Conservation (phyloP, 495 filamentous ascomycete species). For the Lichenothelia convexa region DNA sequence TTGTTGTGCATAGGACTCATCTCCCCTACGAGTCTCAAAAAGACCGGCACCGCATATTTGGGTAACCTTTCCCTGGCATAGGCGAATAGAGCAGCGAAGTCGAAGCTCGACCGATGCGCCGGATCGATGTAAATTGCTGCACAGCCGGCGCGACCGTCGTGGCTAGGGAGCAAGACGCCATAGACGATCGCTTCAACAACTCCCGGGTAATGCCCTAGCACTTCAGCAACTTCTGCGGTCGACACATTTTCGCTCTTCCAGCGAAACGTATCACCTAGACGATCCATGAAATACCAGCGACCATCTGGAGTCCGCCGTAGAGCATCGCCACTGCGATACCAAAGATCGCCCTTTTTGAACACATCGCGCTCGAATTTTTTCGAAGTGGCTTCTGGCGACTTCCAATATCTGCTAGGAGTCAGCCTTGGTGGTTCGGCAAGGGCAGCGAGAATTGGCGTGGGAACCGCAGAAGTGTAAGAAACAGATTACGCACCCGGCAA, state of each 20-base stretch:
- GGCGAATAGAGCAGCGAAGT: constrained; percentile 14
- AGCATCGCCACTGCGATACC: constrained; percentile 62
- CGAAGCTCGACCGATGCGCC: constrained; percentile 9
- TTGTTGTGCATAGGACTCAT: constrained; percentile 58
- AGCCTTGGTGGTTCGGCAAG: too few relatives aligned
- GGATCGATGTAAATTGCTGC: constrained; percentile 22
- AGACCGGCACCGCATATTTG: constrained; percentile 59
- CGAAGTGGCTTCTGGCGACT: constrained; percentile 42
- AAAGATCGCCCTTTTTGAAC: constrained; percentile 56
- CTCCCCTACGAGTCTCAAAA: constrained; percentile 42
- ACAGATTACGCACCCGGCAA: too few relatives aligned
- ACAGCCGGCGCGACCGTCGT: constrained; percentile 57
- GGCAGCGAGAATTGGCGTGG: neutral
- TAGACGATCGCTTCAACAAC: constrained; percentile 22
- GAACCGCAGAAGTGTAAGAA: too few relatives aligned
- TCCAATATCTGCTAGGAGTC: constrained; percentile 48
- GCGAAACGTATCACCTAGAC: constrained; percentile 79
- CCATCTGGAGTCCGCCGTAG: constrained; percentile 46
- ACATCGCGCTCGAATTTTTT: constrained; percentile 55
- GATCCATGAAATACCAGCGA: constrained; percentile 62
- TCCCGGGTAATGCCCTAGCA: constrained; percentile 14
- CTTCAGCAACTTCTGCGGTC: constrained; percentile 21
- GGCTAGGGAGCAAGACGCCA: constrained; percentile 22
- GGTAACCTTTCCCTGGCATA: constrained; percentile 41
- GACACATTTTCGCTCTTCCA: constrained; percentile 72